A percentile compares a stretch with the other conserved stretches of the same genome.
phyloP scores from a whole-genome alignment of 2,329 filamentous ascomycete genomes.

The Aspergillus fischeri region DNA sequence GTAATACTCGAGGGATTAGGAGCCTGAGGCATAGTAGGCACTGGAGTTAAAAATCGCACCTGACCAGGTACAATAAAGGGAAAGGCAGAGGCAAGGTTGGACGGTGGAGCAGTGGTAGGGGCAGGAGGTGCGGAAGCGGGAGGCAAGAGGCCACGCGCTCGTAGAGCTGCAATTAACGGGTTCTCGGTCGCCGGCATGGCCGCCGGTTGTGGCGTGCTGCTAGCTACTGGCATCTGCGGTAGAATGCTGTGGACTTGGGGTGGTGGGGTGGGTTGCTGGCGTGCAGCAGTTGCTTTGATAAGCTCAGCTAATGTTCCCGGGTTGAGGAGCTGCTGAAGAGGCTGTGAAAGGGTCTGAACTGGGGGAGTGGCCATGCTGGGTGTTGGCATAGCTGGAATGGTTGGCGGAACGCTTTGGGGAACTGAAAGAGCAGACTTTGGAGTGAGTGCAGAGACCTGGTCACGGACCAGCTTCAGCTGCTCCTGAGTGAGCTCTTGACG shows the following conservation, averaged over 20 bases:
- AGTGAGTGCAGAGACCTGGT: slow-evolving; percentile 74
- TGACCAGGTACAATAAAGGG: slow-evolving; percentile 40
- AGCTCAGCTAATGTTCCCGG: slow-evolving; percentile 42
- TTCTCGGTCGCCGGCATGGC: slow-evolving; percentile 47
- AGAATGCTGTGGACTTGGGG: slow-evolving; percentile 44
- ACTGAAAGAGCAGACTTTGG: slow-evolving; percentile 33
- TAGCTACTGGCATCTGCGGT: slow-evolving; percentile 55
- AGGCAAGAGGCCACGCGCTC: slow-evolving; percentile 63
- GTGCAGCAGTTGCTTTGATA: slow-evolving; percentile 41
- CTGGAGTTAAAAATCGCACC: slow-evolving; percentile 32
- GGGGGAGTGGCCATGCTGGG: slow-evolving; percentile 42
- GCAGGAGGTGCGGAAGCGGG: slow-evolving; percentile 43
- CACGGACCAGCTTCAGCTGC: slow-evolving; percentile 78
- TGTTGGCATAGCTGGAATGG: slow-evolving; percentile 27
- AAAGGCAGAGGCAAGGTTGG: slow-evolving; percentile 35
- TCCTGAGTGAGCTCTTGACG: slow-evolving; percentile 73
- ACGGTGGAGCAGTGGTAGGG: slow-evolving; percentile 33
- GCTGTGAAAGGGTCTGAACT: slow-evolving; percentile 31
- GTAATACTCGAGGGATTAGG: slow-evolving; percentile 21
- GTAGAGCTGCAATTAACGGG: slow-evolving; percentile 63
- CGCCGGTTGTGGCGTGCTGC: slow-evolving; percentile 50
- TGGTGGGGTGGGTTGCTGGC: slow-evolving; percentile 38
- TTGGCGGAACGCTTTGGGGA: slow-evolving; percentile 13
- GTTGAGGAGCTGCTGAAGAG: slow-evolving; percentile 38
- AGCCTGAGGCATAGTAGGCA: slow-evolving; percentile 29